A percentile compares a stretch with the other conserved stretches of the same genome.
Evolutionary conservation across 2,329 filamentous ascomycete species (phyloP).

Genomic region (Akanthomyces uredinophilus): DNA sequence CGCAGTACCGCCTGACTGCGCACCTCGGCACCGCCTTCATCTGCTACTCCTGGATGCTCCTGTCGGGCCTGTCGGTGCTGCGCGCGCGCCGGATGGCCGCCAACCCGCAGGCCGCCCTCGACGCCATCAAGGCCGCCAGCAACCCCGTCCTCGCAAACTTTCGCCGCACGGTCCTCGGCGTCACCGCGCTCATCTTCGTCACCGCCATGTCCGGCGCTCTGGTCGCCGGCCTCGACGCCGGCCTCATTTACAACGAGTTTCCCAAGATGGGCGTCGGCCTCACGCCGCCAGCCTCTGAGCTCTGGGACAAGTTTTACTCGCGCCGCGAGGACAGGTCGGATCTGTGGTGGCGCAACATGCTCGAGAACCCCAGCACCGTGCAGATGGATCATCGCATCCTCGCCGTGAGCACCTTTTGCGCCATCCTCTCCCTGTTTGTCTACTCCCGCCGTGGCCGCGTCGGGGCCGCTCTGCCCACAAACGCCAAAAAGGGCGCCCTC

Average conservation of each 20-base stretch:
- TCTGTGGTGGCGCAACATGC: conserved; percentile 93
- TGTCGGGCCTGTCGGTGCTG: conserved; percentile 79
- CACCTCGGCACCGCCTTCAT: conserved; percentile 88
- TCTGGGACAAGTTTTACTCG: conserved; percentile 82
- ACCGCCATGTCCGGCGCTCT: conserved; percentile 92
- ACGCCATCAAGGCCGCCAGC: conserved; percentile 56
- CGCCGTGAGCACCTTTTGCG: conserved; percentile 80
- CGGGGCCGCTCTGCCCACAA: conserved; percentile 52
- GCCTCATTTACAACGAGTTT: conserved; percentile 98
- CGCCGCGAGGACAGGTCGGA: conserved; percentile 73
- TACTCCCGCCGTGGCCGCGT: conserved; percentile 66
- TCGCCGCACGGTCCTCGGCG: conserved; percentile 63
- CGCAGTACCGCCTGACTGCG: conserved; percentile 85
- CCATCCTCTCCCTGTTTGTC: conserved; percentile 72
- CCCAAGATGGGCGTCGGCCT: conserved; percentile 87
- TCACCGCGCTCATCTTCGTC: conserved; percentile 73
- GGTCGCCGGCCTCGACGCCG: conserved; percentile 91
- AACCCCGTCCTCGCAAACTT: conserved; percentile 67
- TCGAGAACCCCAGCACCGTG: conserved; percentile 93
- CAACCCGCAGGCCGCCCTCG: conserved; percentile 58
- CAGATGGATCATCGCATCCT: conserved; percentile 94
- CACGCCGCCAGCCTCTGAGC: conserved; percentile 73
- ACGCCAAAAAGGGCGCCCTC: conserved; percentile 63
- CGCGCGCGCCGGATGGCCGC: conserved; percentile 68
- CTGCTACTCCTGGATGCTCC: conserved; percentile 92